Percentiles rank a stretch among this genome's conserved stretches.
phyloP scores from a whole-genome alignment of 169 alveolate genomes.

The Eimeria acervulina region DNA sequence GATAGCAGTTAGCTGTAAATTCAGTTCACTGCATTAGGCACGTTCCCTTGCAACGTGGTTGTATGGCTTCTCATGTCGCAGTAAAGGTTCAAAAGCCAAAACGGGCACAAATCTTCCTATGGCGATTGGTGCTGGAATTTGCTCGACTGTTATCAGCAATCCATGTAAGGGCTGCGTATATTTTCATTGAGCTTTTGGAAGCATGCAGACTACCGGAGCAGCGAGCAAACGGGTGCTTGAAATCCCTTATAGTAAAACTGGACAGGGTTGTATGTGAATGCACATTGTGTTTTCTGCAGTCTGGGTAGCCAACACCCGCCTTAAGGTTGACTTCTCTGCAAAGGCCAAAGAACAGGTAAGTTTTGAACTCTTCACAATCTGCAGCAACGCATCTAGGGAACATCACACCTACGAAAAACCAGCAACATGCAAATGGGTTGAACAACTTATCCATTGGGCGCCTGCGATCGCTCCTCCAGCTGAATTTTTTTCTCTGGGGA shows the following conservation, averaged over 20 bases:
- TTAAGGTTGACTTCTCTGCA: slow-evolving; percentile 71
- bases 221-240: neutral
- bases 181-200: neutral
- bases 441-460: neutral
- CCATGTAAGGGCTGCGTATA: slow-evolving; percentile 66
- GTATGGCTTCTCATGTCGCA: slow-evolving; percentile 19
- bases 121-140: slow-evolving; percentile 81
- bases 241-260: neutral
- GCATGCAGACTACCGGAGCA: neutral
- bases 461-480: neutral
- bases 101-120: slow-evolving; percentile 68
- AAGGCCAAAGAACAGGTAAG: slow-evolving; percentile 53
- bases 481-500: neutral
- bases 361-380: neutral
- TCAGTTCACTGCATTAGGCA: neutral
- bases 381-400: neutral
- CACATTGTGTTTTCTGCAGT: slow-evolving; percentile 23
- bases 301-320: slow-evolving; percentile 84
- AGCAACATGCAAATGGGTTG: neutral
- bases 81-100: slow-evolving; percentile 56
- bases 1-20: neutral
- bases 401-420: neutral
- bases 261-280: neutral
- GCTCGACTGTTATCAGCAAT: slow-evolving; percentile 80
- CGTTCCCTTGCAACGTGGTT: neutral